Base-by-base conservation (phyloP, 495 filamentous ascomycete species). In the Penicillium subrubescens region DNA sequence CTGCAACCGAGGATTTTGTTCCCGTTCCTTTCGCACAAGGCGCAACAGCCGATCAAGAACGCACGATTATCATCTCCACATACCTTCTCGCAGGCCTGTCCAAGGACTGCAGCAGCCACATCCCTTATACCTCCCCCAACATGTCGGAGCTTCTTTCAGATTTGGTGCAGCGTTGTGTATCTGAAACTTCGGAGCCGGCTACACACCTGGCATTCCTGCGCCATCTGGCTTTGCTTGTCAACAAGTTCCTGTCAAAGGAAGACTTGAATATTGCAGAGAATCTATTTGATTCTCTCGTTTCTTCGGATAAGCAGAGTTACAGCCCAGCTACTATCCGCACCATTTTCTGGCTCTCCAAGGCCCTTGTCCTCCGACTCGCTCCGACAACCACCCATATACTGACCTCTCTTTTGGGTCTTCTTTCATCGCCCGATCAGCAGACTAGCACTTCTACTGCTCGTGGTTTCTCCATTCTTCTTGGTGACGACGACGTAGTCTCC, bases 401-500 rank as follows among this genome's bases (percentile, higher is more conserved):
- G 3, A 75, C 77, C 7, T 77, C 72, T 12, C 76, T 92, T 2
- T 72, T 91, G 29, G 61, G 73, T 14, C 79, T 88, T n/a, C 81
- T 92, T n/a, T 81, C 82, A 1, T 78, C 80, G 37, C 59, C 75
- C 25, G 71, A 78, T 59, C 65, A 66, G 39, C 59, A 68, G 51
- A 77, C 76, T 29, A 79, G 71, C 57, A 73, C 79, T 58, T 84
- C 84, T 19, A 77, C 85, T 35, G 83, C 87, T 29, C 85, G 82
- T 31, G 83, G 83, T 44, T 92, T 92, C 67, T 64, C 81, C 11
- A 83, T 85, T 25, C 80, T 92, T 21, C 82, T 92, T 23, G 75
- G 81, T 23, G 82, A 87, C 11, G 87, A 90, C 64, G 86, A 90
- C 59, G 78, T 91, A n/a, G 78, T 92, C 43, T 88, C 83, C 29